Evolutionary conservation across 352 stramenopile genomes (phyloP).

Genomic region (Thraustotheca clavata): DNA sequence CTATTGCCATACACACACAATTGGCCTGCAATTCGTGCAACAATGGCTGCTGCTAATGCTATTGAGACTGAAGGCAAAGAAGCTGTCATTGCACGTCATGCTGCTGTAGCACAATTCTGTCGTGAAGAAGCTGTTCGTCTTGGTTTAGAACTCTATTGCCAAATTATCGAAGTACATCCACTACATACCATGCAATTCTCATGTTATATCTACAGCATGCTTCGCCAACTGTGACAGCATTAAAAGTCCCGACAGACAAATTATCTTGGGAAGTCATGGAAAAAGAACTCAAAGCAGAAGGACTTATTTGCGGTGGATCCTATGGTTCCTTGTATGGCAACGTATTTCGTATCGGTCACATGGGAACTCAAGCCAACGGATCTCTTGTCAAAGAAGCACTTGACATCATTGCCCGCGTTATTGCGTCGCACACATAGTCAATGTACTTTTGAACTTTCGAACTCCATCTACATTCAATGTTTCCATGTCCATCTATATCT

Average conservation of each 20-base stretch:
- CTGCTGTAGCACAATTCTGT: conserved; percentile 30
- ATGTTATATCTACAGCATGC: background rate
- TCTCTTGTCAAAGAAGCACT: conserved; percentile 31
- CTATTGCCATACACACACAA: conserved; percentile 49
- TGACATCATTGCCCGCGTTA: conserved; percentile 22
- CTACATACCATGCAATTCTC: background rate
- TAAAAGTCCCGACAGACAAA: conserved; percentile 29
- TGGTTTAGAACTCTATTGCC: conserved; percentile 31
- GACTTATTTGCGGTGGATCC: conserved; percentile 36
- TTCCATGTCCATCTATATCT: no score
- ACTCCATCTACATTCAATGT: no score
- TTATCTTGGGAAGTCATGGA: conserved; percentile 30
- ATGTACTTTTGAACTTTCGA: no score
- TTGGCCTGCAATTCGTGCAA: conserved; percentile 41
- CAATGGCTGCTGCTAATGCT: conserved; percentile 31
- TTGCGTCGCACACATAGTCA: background rate
- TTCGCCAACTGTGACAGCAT: conserved; percentile 40
- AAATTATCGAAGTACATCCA: conserved; percentile 22
- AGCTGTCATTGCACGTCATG: conserved; percentile 26
- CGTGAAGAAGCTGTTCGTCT: conserved; percentile 29
- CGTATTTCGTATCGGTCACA: conserved; percentile 45
- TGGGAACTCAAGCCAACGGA: conserved; percentile 40
- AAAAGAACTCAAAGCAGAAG: conserved; percentile 27
- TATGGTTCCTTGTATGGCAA: conserved; percentile 38
- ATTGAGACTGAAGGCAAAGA: conserved; percentile 31